Evolutionary conservation across 352 stramenopile genomes (phyloP).

Genomic region (Ophiocytium majus): DNA sequence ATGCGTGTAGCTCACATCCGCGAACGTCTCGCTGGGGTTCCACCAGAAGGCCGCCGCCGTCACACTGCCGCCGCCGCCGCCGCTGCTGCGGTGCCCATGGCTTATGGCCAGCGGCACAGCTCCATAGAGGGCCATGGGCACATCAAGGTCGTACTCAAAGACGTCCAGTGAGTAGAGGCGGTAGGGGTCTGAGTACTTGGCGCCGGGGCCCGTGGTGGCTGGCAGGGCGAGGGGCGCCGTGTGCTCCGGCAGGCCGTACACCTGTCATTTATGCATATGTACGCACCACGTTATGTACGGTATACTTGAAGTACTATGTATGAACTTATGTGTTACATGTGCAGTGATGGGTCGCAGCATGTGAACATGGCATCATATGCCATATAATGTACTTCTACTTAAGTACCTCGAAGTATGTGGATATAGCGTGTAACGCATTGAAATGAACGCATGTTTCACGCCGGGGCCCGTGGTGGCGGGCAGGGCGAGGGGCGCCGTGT

Average conservation of each 20-base stretch:
- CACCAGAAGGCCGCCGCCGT: conserved; percentile 96
- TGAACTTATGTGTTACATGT: no score
- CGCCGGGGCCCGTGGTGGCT: conserved; percentile 66
- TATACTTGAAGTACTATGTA: no score
- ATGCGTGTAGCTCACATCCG: conserved; percentile 77
- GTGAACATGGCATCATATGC: no score
- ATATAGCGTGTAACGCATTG: no score
- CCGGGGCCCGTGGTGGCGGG: conserved; percentile 73
- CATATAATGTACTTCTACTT: no score
- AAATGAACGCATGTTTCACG: no score
- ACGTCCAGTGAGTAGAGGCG: conserved; percentile 99
- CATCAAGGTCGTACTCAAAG: conserved; percentile 98
- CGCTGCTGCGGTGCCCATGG: conserved; percentile 57
- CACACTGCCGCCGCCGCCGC: conserved; percentile 61
- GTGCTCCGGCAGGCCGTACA: conserved; percentile 96
- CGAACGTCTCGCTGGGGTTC: conserved; percentile 98
- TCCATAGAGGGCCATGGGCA: conserved; percentile 97
- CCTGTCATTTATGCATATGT: conserved; percentile 10
- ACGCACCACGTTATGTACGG: no score
- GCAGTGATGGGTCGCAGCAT: no score
- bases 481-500: conserved; percentile 86
- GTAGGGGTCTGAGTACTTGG: conserved; percentile 89
- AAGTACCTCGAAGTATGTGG: no score
- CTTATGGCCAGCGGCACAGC: conserved; percentile 72
- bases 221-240: conserved; percentile 87